phyloP scores from a whole-genome alignment of 495 filamentous ascomycete genomes.

The Friedmanniomyces simplex region DNA sequence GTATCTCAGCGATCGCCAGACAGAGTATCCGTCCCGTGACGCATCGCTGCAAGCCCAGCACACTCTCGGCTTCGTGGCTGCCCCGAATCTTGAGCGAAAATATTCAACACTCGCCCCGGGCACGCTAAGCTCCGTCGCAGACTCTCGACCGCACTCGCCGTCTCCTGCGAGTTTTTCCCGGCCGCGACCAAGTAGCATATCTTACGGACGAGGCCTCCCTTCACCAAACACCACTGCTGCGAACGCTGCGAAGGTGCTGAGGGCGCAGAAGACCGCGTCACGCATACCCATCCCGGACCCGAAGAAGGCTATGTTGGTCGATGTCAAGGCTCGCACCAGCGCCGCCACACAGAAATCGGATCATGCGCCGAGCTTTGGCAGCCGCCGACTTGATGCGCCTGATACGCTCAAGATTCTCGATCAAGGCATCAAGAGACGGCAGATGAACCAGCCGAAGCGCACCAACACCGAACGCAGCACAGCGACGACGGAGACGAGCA shows the following conservation, averaged over 20 bases:
- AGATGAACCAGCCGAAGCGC: constrained; percentile 1
- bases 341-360: background rate
- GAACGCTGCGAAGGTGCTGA: background rate
- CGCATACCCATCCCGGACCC: constrained; percentile 19
- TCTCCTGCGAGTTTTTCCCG: constrained; percentile 20
- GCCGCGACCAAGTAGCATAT: constrained; percentile 10
- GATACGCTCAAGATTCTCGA: constrained; percentile 16
- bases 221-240: background rate
- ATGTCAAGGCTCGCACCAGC: constrained; percentile 9
- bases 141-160: constrained; percentile 5
- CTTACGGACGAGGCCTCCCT: background rate
- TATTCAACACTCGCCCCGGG: background rate
- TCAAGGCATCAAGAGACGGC: constrained; percentile 17
- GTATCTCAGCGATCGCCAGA: background rate
- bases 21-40: background rate
- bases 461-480: background rate
- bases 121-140: background rate
- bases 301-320: constrained; percentile 16
- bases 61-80: background rate
- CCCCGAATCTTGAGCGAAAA: background rate
- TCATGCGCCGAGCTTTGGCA: constrained; percentile 10
- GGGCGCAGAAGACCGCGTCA: constrained; percentile 15
- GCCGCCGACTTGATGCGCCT: constrained; percentile 9
- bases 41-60: background rate
- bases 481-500: background rate